Base-by-base conservation (phyloP, 208 protist species). In the Wallacemonas sp. region DNA sequence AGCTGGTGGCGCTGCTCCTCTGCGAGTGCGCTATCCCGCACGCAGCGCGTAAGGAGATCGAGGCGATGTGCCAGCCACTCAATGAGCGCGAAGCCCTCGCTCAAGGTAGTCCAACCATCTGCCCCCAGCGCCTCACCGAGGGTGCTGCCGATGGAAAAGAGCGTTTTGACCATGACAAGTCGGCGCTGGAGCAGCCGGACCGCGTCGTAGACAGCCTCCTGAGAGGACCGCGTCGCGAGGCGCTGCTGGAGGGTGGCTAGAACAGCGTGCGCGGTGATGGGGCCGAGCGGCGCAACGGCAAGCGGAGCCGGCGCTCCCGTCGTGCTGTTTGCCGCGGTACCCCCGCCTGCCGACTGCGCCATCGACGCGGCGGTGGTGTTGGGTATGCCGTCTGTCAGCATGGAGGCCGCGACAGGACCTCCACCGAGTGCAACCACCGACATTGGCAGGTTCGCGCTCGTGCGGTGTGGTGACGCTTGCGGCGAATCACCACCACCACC, bases 91-190 rank as follows among this genome's bases (percentile, higher is more conserved):
- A 89, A 60, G 62, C 78, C 80, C n/a, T 66, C 70, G 0, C 75
- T 72, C 14, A 93, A 59, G 30, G 77, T 45, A 0, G 55, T 21
- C 86, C 82, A 93, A 0, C 80, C 83, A 34, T 30, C 38, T 59
- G 72, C 63, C 30, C 62, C 71, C 62, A 89, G 72, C 26, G 44
- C 53, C 26, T 68, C 31, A 11, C 80, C 86, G 24, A 90, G 70
- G 19, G 68, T 75, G 36, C 69, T 83, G 30, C 80, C 80, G 27
- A 90, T 64, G 11, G 77, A 76, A 47, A 88, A 78, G 61, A 93
- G 70, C 27, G 59, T 75, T 38, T 86, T 83, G 45, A 93, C 64
- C 22, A 88, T 63, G 22, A 78, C 31, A 14, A 89, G 41, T 46
- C 86, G 84, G 30, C 81, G 72, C 41, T 86, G 73, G 34, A 93